Conservation (phyloP, 495 filamentous ascomycete genomes). For the Entonaema liquescens region DNA sequence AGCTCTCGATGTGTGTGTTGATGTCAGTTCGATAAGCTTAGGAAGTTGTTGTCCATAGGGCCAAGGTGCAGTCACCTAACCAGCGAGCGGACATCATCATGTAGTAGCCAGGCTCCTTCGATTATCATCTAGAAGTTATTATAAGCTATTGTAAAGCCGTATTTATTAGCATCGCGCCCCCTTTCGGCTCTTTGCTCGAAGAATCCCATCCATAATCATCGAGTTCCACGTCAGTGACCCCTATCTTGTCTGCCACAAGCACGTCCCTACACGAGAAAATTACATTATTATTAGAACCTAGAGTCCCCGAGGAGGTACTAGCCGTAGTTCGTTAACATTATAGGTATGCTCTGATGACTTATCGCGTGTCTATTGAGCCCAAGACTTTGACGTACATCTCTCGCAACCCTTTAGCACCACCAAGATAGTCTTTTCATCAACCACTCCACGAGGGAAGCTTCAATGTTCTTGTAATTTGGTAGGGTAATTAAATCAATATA, state of each 20-base stretch:
- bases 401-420: background rate
- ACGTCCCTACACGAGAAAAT: conserved; percentile 1
- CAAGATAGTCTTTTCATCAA: conserved; percentile 20
- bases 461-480: background rate
- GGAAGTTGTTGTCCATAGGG: conserved; percentile 20
- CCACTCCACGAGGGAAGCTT: conserved; percentile 3
- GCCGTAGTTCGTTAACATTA: background rate
- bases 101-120: background rate
- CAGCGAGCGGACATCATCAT: conserved; percentile 8
- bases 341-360: conserved; percentile 3
- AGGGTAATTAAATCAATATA: background rate
- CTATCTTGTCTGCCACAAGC: conserved; percentile 12
- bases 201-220: conserved; percentile 6
- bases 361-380: background rate
- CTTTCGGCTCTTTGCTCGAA: background rate
- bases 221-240: conserved; percentile 6
- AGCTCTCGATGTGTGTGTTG: background rate
- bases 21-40: background rate
- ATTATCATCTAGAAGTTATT: background rate
- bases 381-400: conserved; percentile 14
- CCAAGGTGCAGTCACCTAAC: conserved; percentile 2
- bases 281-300: background rate
- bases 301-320: background rate
- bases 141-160: background rate
- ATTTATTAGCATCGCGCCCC: background rate